Base-by-base conservation (phyloP, 179 eudicot genomes). In the Vitellaria paradoxa region DNA sequence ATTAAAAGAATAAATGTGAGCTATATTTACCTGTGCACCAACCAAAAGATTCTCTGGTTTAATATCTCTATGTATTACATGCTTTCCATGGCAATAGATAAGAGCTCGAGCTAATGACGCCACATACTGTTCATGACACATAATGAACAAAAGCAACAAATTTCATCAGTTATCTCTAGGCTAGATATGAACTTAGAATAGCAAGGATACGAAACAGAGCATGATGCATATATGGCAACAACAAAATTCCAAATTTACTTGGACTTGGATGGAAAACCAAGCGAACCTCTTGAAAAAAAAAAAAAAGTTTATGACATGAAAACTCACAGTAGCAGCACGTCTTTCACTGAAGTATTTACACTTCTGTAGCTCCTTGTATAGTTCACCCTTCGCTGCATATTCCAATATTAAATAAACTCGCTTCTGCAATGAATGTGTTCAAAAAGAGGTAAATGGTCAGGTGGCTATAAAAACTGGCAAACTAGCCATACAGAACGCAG, bases 31-130 rank as follows among this genome's bases (percentile, higher is more conserved):
- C 99, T 93, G 92, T 82, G 94, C 92, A 42, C 99, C 98, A 66
- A 96, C 90, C 80, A 96, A 80, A 80, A 93, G 96, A 78, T 96
- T 96, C 85, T 96, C 99, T 61, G 98, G 99, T 80, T 95, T 96
- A 20, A 96, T 96, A 80, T 96, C 99, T 85, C 97, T 85, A 80
- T 95, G 99, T 62, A 95, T 95, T 57, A 95, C 98, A 13, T 95
- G 99, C 83, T 96, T 96, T 49, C 99, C 97, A 47, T 96, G 99
- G 79, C 97, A 96, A 84, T 96, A 96, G 73, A 96, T 88, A 77
- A 96, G 93, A 5, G 99, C 99, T 70, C 98, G 91, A 62, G 98
- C 99, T 71, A 96, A 76, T 50, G 99, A 95, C 65, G 98, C 97
- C 71, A 93, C 86, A 70, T 93, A 93, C 98, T 93, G 87, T 86